Evolutionary conservation across 208 protist species (phyloP).

Genomic region (Acanthamoeba sp.): DNA sequence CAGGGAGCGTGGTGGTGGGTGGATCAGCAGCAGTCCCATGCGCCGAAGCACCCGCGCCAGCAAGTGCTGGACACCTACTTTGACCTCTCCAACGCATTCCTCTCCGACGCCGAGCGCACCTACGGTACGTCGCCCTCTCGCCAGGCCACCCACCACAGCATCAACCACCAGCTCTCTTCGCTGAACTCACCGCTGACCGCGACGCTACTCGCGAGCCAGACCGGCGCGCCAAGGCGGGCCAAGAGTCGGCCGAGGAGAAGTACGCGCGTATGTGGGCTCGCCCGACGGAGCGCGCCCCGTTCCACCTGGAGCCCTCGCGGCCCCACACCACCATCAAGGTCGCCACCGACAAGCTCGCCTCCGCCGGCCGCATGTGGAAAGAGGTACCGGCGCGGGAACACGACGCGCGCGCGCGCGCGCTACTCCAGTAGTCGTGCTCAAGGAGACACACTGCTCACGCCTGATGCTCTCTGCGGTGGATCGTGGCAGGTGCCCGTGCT

Average conservation of each 20-base stretch:
- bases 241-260: neutral
- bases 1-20: slow-evolving; percentile 1
- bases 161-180: neutral
- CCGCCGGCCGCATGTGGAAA: neutral
- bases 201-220: neutral
- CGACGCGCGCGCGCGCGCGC: too few species aligned
- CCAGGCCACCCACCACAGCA: neutral
- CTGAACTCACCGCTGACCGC: neutral
- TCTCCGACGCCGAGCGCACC: neutral
- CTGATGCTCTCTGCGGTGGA: neutral
- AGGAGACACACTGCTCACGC: neutral
- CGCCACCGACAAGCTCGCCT: slow-evolving; percentile 9
- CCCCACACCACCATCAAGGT: slow-evolving; percentile 41
- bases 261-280: slow-evolving; percentile 10
- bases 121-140: neutral
- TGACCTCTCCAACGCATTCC: slow-evolving; percentile 43
- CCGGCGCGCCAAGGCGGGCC: neutral
- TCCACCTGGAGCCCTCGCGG: slow-evolving; percentile 23
- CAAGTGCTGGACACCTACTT: slow-evolving; percentile 9
- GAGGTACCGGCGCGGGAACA: neutral
- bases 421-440: too few species aligned
- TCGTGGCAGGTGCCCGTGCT: slow-evolving; percentile 27
- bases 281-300: neutral
- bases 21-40: neutral
- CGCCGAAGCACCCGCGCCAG: neutral